A percentile compares a stretch with the other conserved stretches of the same genome.
These are phyloP conservation scores for Phytophthora foliorum DNA, from an alignment of 352 stramenopile species.

Conservation along the genomic window DNA sequence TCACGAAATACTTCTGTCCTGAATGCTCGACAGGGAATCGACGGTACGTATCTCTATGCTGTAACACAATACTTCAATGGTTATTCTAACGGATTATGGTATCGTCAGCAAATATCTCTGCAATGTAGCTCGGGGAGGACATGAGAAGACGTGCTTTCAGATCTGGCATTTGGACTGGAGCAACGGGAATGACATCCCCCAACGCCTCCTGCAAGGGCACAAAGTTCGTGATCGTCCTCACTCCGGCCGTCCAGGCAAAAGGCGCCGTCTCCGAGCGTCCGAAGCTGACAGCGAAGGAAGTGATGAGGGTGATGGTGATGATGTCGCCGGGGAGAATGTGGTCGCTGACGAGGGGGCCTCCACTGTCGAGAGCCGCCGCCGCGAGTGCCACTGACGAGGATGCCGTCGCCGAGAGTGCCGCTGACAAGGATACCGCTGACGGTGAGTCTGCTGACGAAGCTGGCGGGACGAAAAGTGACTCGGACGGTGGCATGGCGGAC, in stretches of 20 bases:
- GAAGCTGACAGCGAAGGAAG: not conserved
- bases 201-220: not conserved
- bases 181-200: constrained; percentile 1
- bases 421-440: not conserved
- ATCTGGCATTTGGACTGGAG: constrained; percentile 1
- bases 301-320: no score
- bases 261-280: not conserved
- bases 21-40: not conserved
- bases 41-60: not conserved
- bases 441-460: not conserved
- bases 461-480: not conserved
- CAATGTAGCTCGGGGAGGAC: not conserved
- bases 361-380: no score
- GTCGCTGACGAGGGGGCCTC: no score
- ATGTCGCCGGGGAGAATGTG: no score
- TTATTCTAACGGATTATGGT: not conserved
- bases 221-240: not conserved
- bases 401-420: not conserved
- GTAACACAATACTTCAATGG: not conserved
- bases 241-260: not conserved
- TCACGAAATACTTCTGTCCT: no score
- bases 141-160: not conserved
- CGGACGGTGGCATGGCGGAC: no score
- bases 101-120: not conserved
- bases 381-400: no score